phyloP scores from a whole-genome alignment of 257 asterid species.

The Anisodus tanguticus region DNA sequence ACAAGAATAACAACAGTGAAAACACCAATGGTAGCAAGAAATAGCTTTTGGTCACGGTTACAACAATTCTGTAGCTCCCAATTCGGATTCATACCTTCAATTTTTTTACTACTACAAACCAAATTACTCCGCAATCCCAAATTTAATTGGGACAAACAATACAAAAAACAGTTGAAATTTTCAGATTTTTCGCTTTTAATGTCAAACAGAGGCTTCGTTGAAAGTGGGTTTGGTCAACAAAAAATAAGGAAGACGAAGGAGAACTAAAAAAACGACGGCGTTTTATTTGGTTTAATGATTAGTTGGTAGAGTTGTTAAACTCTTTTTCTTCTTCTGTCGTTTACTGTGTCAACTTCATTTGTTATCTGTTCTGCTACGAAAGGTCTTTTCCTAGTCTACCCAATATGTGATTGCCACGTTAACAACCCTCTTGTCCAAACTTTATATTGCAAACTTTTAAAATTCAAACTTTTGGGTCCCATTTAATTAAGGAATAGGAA shows the following conservation, averaged over 20 bases:
- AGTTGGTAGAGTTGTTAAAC: background rate
- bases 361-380: too few species aligned
- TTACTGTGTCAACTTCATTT: background rate
- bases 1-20: slow-evolving; percentile 69
- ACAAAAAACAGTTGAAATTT: slow-evolving; percentile 18
- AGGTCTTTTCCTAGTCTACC: background rate
- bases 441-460: background rate
- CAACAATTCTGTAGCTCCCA: slow-evolving; percentile 79
- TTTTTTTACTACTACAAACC: background rate
- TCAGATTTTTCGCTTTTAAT: background rate
- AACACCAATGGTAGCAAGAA: slow-evolving; percentile 68
- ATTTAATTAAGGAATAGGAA: background rate
- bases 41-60: slow-evolving; percentile 59
- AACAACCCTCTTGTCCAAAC: background rate
- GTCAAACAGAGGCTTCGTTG: background rate
- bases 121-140: background rate
- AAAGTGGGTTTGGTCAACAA: slow-evolving; percentile 12
- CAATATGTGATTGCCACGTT: background rate
- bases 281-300: background rate
- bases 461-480: background rate
- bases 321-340: background rate
- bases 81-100: slow-evolving; percentile 49
- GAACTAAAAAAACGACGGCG: background rate
- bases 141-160: background rate
- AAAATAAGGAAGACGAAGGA: background rate